Conservation (phyloP, 805 yeast genomes). For the Komagataella ulmi region DNA sequence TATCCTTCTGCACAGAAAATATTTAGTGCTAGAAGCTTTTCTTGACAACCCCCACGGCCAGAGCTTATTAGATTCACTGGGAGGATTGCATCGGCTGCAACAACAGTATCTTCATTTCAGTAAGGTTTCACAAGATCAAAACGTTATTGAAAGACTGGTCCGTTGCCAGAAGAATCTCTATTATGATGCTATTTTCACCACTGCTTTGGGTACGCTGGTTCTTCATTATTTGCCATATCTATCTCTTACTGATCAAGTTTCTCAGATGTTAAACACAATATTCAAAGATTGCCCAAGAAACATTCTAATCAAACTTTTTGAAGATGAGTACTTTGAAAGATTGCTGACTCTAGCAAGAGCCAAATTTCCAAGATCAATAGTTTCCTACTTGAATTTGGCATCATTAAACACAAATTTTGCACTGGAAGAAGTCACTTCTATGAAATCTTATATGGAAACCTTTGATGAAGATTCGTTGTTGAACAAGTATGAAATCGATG, state of each 20-base stretch:
- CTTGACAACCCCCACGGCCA: conserved; percentile 12
- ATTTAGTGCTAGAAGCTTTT: conserved; percentile 26
- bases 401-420: conserved; percentile 59
- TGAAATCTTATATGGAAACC: conserved; percentile 49
- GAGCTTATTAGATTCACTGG: conserved; percentile 8
- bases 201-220: conserved; percentile 31
- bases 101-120: conserved; percentile 2
- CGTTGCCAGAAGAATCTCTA: conserved; percentile 26
- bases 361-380: conserved; percentile 56
- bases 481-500: conserved; percentile 31
- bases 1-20: conserved; percentile 39
- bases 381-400: conserved; percentile 47
- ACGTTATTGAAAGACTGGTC: conserved; percentile 30
- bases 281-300: conserved; percentile 30
- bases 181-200: conserved; percentile 37
- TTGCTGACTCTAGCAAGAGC: conserved; percentile 45
- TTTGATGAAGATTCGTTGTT: conserved; percentile 25
- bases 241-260: conserved; percentile 28
- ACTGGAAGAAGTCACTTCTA: conserved; percentile 38
- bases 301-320: conserved; percentile 30
- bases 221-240: conserved; percentile 34
- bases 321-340: conserved; percentile 26
- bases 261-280: conserved; percentile 27
- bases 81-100: conserved; percentile 10
- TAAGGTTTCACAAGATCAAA: conserved; percentile 22